Evolutionary conservation across 176 grass and related monocot genomes (phyloP).

Genomic region (Aegilops speltoides): DNA sequence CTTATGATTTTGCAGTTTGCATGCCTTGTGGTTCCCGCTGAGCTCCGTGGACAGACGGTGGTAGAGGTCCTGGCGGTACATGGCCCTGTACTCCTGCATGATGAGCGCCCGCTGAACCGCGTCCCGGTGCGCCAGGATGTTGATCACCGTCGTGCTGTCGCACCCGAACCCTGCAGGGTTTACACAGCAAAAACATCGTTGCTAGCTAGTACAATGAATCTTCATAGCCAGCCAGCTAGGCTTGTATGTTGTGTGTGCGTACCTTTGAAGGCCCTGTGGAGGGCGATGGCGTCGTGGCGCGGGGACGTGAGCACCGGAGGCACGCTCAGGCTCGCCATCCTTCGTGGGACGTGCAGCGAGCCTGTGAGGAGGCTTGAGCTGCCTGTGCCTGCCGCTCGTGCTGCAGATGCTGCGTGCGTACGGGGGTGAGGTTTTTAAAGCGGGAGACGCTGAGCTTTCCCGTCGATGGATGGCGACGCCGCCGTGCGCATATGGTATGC

Average conservation of each 20-base stretch:
- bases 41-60: slow-evolving; percentile 66
- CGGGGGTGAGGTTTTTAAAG: not conserved
- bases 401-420: not conserved
- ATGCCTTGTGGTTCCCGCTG: slow-evolving; percentile 48
- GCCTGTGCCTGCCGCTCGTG: not conserved
- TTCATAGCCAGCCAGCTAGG: too few species aligned
- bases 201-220: too few species aligned
- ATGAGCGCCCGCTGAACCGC: slow-evolving; percentile 48
- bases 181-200: not conserved
- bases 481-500: not conserved
- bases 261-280: slow-evolving; percentile 81
- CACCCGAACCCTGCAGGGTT: slow-evolving; percentile 63
- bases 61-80: slow-evolving; percentile 62
- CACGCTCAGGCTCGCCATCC: slow-evolving; percentile 67
- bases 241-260: too few species aligned
- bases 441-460: not conserved
- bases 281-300: slow-evolving; percentile 82
- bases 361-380: not conserved
- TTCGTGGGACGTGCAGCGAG: too few species aligned
- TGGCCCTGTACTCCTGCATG: slow-evolving; percentile 58
- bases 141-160: slow-evolving; percentile 65
- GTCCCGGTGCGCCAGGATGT: slow-evolving; percentile 80
- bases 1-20: too few species aligned
- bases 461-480: not conserved
- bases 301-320: slow-evolving; percentile 56